Percentiles rank a stretch among this genome's conserved stretches.
Conservation (phyloP, 1,284 basidiomycete genomes). For the Tilletia walkeri region DNA sequence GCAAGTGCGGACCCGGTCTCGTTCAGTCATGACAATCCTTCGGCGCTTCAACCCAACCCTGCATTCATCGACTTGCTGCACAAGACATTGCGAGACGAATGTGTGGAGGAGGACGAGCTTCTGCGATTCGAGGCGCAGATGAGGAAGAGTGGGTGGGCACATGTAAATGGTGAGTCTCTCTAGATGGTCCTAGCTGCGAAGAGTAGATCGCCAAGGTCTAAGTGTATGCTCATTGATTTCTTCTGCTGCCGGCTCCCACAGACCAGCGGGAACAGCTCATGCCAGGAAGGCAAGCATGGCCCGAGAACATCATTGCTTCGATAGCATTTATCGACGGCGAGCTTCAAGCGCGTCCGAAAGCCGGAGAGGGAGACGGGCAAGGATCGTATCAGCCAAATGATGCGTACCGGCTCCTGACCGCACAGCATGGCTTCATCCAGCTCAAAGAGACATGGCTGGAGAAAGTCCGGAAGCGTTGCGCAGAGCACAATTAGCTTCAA, state of each 20-base stretch:
- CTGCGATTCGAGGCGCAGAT: conserved; percentile 45
- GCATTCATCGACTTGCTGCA: conserved; percentile 45
- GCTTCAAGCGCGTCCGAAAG: conserved; percentile 22
- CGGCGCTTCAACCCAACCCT: conserved; percentile 37
- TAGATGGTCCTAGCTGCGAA: too few relatives aligned
- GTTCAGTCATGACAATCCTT: conserved; percentile 36
- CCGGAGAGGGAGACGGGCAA: conserved; percentile 3
- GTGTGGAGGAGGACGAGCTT: conserved; percentile 40
- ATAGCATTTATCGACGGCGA: conserved; percentile 46
- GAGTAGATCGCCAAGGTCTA: neutral
- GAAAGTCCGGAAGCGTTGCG: conserved; percentile 9
- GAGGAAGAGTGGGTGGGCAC: conserved; percentile 48
- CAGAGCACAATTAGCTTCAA: neutral
- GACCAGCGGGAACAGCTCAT: conserved; percentile 45
- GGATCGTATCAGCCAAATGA: conserved; percentile 16
- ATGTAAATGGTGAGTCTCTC: conserved; percentile 34
- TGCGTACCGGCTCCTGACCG: conserved; percentile 10
- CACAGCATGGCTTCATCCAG: conserved; percentile 14
- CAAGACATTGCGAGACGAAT: conserved; percentile 36
- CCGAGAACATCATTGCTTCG: conserved; percentile 48
- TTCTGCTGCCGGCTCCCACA: neutral
- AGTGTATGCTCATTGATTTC: conserved; percentile 2
- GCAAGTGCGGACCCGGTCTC: conserved; percentile 19
- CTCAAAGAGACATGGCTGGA: conserved; percentile 15
- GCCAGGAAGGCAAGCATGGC: conserved; percentile 48